Evolutionary conservation across 2,329 filamentous ascomycete species (phyloP), one percentile per base, ranked within the genome.

Genomic region (Anthostomella pinea): DNA sequence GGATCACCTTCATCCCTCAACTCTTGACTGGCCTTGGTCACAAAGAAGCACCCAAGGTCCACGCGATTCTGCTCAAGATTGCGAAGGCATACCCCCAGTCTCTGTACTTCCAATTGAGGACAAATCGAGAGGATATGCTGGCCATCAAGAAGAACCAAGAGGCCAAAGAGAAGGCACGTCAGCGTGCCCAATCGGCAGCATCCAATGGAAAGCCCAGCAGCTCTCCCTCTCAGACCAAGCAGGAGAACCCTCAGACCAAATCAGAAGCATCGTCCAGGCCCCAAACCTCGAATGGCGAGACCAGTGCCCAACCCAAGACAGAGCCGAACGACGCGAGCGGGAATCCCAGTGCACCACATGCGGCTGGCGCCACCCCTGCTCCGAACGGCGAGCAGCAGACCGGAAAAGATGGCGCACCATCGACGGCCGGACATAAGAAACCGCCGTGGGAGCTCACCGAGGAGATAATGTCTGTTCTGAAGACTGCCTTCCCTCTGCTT

Each of bases 1-100:
- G 93, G 93, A 96, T 97, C 51, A 97, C 91, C 0, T 98, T 95
- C 61, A 97, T 99, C 46, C 93, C 93, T 13, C 93, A 99, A 63
- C 75, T 99, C 26, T 78, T 99, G 20, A 91, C 88, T 27, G 93
- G 91, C 34, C 73, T 98, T 33, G 87, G 87, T 2, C 84, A 96
- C 57, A 90, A 91, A 52, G 94, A 99, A 64, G 91, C 89, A 9
- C 81, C 82, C 4, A 84, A 94, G 30, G 87, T 91, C 28, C 85
- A 93, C 59, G 79, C 80, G 33, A 87, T 99, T 32, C 75, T 99
- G 13, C 77, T 88, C 16, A 95, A 93, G 70, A 88, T 99, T 57
- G 93, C 93, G 34, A 96, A 96, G 68, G 82, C 86, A 0, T 98
- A 95, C 59, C 93, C 93, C 2, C 93, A 99, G 59, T 84, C 93